phyloP scores from a whole-genome alignment of 2,329 filamentous ascomycete species.

The Colletotrichum horii region DNA sequence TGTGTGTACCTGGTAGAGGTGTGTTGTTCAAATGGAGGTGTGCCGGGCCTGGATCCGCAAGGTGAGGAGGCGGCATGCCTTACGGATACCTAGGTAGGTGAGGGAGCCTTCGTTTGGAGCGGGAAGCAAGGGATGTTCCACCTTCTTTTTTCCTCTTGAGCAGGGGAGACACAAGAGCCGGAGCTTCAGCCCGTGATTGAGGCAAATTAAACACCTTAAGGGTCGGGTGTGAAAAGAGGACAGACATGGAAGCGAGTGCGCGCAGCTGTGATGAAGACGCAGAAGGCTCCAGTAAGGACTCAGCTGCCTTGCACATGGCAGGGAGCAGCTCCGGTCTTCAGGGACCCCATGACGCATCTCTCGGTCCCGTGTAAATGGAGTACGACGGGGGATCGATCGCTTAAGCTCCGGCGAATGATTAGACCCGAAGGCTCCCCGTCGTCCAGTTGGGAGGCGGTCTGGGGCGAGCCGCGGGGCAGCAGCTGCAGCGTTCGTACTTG shows the following conservation, averaged over 20 bases:
- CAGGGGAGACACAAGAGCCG: background rate
- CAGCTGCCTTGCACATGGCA: background rate
- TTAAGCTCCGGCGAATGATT: background rate
- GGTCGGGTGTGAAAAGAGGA: background rate
- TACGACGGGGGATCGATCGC: background rate
- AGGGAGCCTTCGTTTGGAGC: background rate
- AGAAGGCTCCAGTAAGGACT: background rate
- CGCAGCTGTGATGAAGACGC: background rate
- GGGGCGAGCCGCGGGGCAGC: conserved; percentile 2
- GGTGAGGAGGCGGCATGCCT: background rate
- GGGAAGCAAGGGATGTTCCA: background rate
- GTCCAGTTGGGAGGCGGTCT: background rate
- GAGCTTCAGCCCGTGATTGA: background rate
- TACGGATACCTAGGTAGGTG: background rate
- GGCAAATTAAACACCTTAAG: background rate
- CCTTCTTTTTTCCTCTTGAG: background rate
- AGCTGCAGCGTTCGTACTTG: background rate
- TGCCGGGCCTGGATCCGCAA: background rate
- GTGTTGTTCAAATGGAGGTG: background rate
- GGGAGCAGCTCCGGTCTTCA: background rate
- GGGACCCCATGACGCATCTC: conserved; percentile 18
- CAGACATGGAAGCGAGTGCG: background rate
- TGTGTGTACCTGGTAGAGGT: background rate
- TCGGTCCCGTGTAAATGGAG: conserved; percentile 8
- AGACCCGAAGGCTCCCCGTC: background rate